Conservation (phyloP, 2,329 filamentous ascomycete species). For the Trichoderma afroharzianum region DNA sequence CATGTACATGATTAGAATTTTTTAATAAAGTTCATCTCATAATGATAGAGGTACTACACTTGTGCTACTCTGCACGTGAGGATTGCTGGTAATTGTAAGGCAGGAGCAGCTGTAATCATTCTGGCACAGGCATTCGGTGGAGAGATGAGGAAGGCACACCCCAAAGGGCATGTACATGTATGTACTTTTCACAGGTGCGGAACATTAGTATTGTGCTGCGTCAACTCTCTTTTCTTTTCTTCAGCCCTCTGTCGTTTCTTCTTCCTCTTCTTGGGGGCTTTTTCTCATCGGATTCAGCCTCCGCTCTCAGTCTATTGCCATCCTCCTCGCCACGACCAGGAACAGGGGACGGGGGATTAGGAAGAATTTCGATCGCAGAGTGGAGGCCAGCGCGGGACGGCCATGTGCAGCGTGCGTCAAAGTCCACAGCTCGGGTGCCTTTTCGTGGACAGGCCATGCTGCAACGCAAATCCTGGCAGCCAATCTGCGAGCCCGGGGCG, state of each 20-base stretch:
- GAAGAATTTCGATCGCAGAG: conserved; percentile 6
- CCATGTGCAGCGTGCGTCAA: conserved; percentile 13
- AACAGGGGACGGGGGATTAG: not conserved
- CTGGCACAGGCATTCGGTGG: not conserved
- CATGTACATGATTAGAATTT: not conserved
- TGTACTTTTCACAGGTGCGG: not conserved
- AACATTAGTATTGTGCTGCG: not conserved
- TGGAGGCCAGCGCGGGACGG: conserved; percentile 10
- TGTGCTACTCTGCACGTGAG: not conserved
- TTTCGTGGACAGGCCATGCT: not conserved
- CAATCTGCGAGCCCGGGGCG: conserved; percentile 8
- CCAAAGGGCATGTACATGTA: not conserved
- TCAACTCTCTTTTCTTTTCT: not conserved
- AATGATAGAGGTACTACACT: not conserved
- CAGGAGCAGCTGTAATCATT: not conserved
- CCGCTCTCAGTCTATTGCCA: not conserved
- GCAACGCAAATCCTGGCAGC: not conserved
- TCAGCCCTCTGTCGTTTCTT: not conserved
- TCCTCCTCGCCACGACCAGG: not conserved
- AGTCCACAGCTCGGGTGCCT: not conserved
- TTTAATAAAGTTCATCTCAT: not conserved
- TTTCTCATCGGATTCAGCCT: not conserved
- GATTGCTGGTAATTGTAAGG: not conserved
- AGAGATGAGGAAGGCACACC: not conserved
- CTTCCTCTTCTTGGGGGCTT: not conserved